Conservation (phyloP, 164 flowering plant species). For the Magnolia changhungtana region DNA sequence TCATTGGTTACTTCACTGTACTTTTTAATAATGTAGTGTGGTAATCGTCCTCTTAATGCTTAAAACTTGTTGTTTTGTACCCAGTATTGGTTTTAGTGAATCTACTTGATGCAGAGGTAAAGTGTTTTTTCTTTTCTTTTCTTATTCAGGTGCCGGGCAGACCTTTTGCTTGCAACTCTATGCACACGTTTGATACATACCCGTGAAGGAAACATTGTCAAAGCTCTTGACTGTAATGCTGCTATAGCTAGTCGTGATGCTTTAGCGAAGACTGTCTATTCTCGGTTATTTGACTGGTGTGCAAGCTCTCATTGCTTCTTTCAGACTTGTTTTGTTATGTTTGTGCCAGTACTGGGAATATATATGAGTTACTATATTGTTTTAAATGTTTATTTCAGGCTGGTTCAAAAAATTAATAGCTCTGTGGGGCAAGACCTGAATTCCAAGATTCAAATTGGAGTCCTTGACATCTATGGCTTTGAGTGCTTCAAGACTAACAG, state of each 20-base stretch:
- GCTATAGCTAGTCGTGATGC: constrained; percentile 92
- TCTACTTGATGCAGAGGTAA: neutral
- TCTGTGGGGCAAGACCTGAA: constrained; percentile 92
- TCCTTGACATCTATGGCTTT: constrained; percentile 95
- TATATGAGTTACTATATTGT: neutral
- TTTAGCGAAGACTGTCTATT: constrained; percentile 89
- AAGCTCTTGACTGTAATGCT: constrained; percentile 87
- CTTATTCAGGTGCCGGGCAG: constrained; percentile 69
- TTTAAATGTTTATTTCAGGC: constrained; percentile 46
- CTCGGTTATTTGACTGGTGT: constrained; percentile 92
- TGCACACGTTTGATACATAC: constrained; percentile 90
- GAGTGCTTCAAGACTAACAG: constrained; percentile 86
- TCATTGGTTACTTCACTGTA: neutral
- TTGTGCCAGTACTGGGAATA: neutral
- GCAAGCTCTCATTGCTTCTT: constrained; percentile 10
- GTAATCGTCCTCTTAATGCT: neutral
- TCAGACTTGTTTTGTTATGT: neutral
- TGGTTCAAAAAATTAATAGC: constrained; percentile 88
- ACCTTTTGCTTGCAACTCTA: constrained; percentile 69
- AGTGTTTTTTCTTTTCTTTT: neutral
- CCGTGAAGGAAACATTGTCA: constrained; percentile 81
- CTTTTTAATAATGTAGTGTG: neutral
- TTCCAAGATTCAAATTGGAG: constrained; percentile 81
- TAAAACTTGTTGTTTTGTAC: neutral
- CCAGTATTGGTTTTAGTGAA: no score